These are phyloP conservation scores for Pistacia integerrima DNA, from an alignment of 345 rosid genomes.

Conservation along the genomic window DNA sequence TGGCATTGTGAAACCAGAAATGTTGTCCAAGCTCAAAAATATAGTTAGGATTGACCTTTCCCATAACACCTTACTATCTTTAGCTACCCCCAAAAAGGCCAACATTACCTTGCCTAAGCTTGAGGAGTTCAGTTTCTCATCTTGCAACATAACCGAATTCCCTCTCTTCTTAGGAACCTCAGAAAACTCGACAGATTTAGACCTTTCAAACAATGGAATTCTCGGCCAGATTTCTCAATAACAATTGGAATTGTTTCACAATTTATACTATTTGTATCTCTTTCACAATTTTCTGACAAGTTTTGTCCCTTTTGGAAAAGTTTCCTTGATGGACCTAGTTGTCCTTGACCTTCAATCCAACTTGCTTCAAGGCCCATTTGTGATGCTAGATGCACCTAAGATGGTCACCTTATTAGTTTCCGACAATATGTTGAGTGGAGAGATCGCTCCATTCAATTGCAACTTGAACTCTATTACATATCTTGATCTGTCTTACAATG, in stretches of 20 bases:
- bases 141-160: background rate
- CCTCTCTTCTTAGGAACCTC: background rate
- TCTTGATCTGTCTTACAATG: too few species aligned
- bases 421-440: too few species aligned
- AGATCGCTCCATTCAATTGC: too few species aligned
- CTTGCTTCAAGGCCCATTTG: conserved; percentile 12
- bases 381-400: too few species aligned
- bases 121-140: background rate
- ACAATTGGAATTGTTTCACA: background rate
- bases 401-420: too few species aligned
- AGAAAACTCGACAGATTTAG: background rate
- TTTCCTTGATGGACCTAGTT: background rate
- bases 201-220: conserved; percentile 1
- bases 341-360: conserved; percentile 13
- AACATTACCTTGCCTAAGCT: background rate
- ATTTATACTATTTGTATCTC: background rate
- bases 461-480: too few species aligned
- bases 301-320: background rate
- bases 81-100: background rate
- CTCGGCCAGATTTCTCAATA: background rate
- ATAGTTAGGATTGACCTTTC: background rate
- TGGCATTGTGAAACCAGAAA: background rate
- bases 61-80: background rate
- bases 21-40: background rate
- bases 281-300: background rate